Percentiles rank a stretch among this genome's conserved stretches.
These are phyloP conservation scores for Xylariaceae sp. DNA, from an alignment of 2,329 filamentous ascomycete species.

Conservation along the genomic window DNA sequence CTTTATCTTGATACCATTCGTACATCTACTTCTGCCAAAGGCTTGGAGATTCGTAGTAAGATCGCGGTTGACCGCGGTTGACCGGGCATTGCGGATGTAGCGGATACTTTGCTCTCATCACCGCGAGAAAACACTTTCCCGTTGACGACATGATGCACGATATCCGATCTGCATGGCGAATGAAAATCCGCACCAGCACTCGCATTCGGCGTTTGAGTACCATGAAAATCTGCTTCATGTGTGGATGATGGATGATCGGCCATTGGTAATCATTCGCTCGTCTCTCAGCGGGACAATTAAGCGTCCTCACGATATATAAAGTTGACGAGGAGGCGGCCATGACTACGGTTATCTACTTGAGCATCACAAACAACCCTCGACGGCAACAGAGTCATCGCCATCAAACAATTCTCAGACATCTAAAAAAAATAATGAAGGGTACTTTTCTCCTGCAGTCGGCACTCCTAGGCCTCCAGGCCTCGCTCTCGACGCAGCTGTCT, in stretches of 20 bases:
- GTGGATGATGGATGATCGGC: not conserved
- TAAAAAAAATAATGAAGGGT: not conserved
- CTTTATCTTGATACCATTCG: too few species aligned
- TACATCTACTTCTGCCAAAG: not conserved
- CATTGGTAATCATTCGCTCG: not conserved
- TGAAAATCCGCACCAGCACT: not conserved
- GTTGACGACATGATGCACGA: not conserved
- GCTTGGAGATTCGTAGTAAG: not conserved
- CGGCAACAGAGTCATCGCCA: not conserved
- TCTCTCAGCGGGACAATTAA: not conserved
- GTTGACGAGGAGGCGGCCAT: too few species aligned
- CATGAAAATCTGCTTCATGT: not conserved
- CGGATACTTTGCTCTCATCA: not conserved
- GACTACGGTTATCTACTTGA: not conserved
- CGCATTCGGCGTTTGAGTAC: not conserved
- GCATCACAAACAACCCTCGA: not conserved
- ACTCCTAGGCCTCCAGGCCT: conserved; percentile 8
- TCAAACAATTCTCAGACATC: not conserved
- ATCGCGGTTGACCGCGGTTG: not conserved
- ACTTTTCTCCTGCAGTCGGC: not conserved
- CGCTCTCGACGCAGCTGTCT: conserved; percentile 5
- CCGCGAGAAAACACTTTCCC: not conserved
- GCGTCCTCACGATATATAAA: not conserved
- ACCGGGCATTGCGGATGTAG: not conserved
- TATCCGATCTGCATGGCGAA: not conserved